Evolutionary conservation across 495 filamentous ascomycete genomes (phyloP).

Genomic region (Glonium stellatum): DNA sequence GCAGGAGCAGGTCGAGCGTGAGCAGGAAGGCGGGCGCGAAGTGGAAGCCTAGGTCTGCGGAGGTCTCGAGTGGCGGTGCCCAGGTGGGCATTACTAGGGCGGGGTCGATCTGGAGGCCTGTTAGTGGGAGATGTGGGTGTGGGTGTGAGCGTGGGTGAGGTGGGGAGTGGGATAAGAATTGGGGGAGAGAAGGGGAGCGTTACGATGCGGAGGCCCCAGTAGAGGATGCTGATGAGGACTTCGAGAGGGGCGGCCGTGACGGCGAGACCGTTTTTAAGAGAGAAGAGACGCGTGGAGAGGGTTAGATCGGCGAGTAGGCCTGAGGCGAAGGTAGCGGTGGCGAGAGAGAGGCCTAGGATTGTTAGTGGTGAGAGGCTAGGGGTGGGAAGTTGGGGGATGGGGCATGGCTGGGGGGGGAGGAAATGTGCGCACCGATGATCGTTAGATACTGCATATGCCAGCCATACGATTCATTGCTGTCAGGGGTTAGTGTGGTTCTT

Average conservation of each 20-base stretch:
- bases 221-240: conserved; percentile 75
- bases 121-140: not conserved
- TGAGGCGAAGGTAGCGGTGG: conserved; percentile 59
- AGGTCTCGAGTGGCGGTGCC: conserved; percentile 16
- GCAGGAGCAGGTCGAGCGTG: conserved; percentile 60
- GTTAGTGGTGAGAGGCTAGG: conserved; percentile 51
- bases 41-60: conserved; percentile 67
- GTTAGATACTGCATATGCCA: conserved; percentile 83
- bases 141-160: not conserved
- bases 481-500: conserved; percentile 3
- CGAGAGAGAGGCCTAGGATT: conserved; percentile 52
- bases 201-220: conserved; percentile 64
- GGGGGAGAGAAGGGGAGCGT: not conserved
- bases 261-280: conserved; percentile 65
- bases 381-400: conserved; percentile 37
- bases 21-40: conserved; percentile 67
- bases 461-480: conserved; percentile 63
- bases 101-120: conserved; percentile 51
- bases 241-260: conserved; percentile 71
- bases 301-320: conserved; percentile 73
- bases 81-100: conserved; percentile 49
- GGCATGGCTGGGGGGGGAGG: not conserved
- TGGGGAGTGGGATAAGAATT: no score
- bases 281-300: conserved; percentile 56
- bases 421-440: conserved; percentile 47